phyloP scores from a whole-genome alignment of 306 rosid species.

The Mimosa bimucronata region DNA sequence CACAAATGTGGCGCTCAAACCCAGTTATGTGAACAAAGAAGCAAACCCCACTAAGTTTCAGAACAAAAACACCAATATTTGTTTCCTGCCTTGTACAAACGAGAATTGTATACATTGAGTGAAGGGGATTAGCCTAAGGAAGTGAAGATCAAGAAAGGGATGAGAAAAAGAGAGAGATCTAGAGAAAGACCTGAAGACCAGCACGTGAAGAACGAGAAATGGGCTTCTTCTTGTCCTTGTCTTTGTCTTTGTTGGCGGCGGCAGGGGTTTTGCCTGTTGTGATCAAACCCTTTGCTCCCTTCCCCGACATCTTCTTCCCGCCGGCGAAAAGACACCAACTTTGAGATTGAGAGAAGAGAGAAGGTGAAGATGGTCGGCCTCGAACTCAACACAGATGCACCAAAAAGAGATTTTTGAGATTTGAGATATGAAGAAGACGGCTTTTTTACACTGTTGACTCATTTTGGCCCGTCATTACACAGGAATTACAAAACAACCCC shows the following conservation, averaged over 20 bases:
- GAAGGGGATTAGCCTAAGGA: not conserved
- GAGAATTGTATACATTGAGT: not conserved
- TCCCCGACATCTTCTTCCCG: slow-evolving; percentile 59
- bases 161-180: slow-evolving; percentile 21
- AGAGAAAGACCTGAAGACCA: slow-evolving; percentile 57
- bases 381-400: slow-evolving; percentile 5
- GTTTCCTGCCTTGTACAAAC: not conserved
- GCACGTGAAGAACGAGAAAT: slow-evolving; percentile 67
- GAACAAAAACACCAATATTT: not conserved
- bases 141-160: not conserved
- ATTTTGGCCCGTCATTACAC: not conserved
- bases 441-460: not conserved
- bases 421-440: not conserved
- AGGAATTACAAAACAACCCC: too few relatives aligned
- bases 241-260: slow-evolving; percentile 49
- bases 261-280: slow-evolving; percentile 54
- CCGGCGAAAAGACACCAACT: slow-evolving; percentile 14
- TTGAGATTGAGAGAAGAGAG: not conserved
- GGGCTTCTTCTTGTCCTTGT: slow-evolving; percentile 66
- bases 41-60: not conserved
- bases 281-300: slow-evolving; percentile 68
- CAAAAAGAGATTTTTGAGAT: slow-evolving; percentile 11
- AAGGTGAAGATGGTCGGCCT: not conserved
- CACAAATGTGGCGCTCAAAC: not conserved
- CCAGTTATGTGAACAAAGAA: not conserved